Evolutionary conservation across 2,329 filamentous ascomycete genomes (phyloP).

Genomic region (Sclerotinia sclerotiorum): DNA sequence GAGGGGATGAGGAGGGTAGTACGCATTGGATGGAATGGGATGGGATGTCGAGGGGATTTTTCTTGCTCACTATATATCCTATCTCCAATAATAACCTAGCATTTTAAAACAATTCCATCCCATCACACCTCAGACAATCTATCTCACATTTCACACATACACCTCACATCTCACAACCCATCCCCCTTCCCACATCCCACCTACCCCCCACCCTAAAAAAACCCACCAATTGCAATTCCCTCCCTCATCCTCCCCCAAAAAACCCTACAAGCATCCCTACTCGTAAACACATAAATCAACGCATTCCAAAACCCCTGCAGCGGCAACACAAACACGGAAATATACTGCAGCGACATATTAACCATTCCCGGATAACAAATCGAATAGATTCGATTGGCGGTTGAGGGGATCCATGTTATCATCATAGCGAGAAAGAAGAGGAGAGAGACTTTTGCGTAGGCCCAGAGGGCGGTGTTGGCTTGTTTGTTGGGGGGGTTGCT

Average conservation of each 20-base stretch:
- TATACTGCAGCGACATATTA: conserved; percentile 63
- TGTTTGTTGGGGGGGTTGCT: neutral
- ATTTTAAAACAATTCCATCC: no score
- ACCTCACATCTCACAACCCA: neutral
- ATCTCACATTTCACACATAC: no score
- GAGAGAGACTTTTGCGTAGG: conserved; percentile 68
- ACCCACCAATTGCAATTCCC: no score
- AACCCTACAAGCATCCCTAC: conserved; percentile 45
- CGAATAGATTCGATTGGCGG: conserved; percentile 73
- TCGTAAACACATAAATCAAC: conserved; percentile 72
- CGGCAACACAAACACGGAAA: conserved; percentile 72
- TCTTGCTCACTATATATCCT: neutral
- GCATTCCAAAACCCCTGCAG: conserved; percentile 85
- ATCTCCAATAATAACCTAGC: neutral
- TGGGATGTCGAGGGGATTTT: no score
- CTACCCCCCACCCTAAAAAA: neutral
- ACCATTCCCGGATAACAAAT: conserved; percentile 56
- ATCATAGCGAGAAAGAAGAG: conserved; percentile 71
- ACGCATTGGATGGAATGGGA: neutral
- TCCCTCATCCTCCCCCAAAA: neutral
- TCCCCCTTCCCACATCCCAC: neutral
- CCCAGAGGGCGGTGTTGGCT: conserved; percentile 63
- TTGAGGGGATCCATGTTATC: conserved; percentile 75
- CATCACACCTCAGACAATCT: neutral
- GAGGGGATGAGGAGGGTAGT: no score